A percentile compares a stretch with the other conserved stretches of the same genome.
phyloP scores from a whole-genome alignment of 2,329 filamentous ascomycete genomes.

The Ophiostoma sp. region DNA sequence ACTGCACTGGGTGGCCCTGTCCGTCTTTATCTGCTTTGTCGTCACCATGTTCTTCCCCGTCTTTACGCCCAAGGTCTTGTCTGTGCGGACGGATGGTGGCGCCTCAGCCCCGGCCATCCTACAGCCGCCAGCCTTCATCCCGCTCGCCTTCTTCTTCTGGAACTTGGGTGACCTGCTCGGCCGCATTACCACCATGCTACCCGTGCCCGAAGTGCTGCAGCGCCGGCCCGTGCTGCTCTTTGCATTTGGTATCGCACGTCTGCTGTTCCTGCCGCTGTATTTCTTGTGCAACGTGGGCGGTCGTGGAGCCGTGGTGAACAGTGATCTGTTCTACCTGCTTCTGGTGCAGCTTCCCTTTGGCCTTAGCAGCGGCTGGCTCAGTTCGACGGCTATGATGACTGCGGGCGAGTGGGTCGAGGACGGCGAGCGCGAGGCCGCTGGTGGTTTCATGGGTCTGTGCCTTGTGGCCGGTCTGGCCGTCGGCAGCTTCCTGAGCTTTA shows the following conservation, averaged over 20 bases:
- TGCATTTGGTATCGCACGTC: slow-evolving; percentile 62
- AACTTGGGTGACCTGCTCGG: slow-evolving; percentile 84
- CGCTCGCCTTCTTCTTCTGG: slow-evolving; percentile 89
- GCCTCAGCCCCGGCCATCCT: slow-evolving; percentile 53
- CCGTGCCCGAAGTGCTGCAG: slow-evolving; percentile 51
- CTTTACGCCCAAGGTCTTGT: slow-evolving; percentile 71
- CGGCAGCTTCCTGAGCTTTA: slow-evolving; percentile 90
- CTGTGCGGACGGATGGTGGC: slow-evolving; percentile 37
- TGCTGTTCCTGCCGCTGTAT: slow-evolving; percentile 79
- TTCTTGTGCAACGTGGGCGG: slow-evolving; percentile 85
- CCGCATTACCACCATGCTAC: slow-evolving; percentile 65
- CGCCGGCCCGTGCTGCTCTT: slow-evolving; percentile 69
- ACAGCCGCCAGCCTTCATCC: slow-evolving; percentile 77
- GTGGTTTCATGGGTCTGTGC: slow-evolving; percentile 90
- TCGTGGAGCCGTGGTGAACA: slow-evolving; percentile 69
- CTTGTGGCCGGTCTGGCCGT: slow-evolving; percentile 79
- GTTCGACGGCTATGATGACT: slow-evolving; percentile 88
- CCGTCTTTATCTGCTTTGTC: slow-evolving; percentile 77
- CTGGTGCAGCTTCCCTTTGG: slow-evolving; percentile 84
- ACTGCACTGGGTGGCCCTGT: slow-evolving; percentile 73
- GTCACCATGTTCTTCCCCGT: slow-evolving; percentile 95
- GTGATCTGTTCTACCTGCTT: slow-evolving; percentile 85
- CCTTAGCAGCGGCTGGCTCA: slow-evolving; percentile 81
- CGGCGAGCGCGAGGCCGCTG: slow-evolving; percentile 82
- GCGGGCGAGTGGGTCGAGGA: slow-evolving; percentile 78